Evolutionary conservation across 176 grass and related monocot genomes (phyloP), one percentile per base, ranked within the genome.

Genomic region (Carex pumila): DNA sequence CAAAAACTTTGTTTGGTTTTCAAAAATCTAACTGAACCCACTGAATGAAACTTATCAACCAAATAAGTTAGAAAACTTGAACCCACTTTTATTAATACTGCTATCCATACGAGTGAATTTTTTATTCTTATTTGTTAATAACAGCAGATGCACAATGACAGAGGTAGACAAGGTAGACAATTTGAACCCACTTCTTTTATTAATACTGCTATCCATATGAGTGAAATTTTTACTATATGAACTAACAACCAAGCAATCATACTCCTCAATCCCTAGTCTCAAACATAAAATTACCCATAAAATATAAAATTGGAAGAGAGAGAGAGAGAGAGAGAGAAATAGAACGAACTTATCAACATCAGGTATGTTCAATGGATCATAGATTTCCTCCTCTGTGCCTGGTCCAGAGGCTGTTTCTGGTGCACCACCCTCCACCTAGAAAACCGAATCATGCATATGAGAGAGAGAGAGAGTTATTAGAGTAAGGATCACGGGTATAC

Each of bases 291-390:
- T 49, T 8, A 29, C 30, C 8, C 74, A 75, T 54, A 21, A 45
- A 1, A 18, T 64, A 63, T 25, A 65, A 83, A 31, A 43, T 62
- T 2, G 62, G 30, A 10, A 7, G 59, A 63, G 6, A 3, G 12
- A 82, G 6, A 3, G 12, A 82, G 37, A 39, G 43, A 54, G 83
- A 30, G 7, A 86, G 29, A n/a, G 54, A 39, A 15, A 84, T 19
- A 70, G 4, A 62, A 86, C 89, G 86, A 81, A 97, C 95, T 89
- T 92, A 72, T 95, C 83, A 12, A 91, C 93, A 60, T 89, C 89
- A 68, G 97, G 97, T 89, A 99, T 91, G 66, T 77, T 87, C 88
- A 99, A 87, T 59, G 97, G 97, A 91, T 99, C 93, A 81, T 96
- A 99, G 19, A 80, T 85, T 81, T 99, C 94, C 69, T 87, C 93